phyloP scores from a whole-genome alignment of 2,329 filamentous ascomycete genomes.

The Parasarocladium wereldwijsianum region DNA sequence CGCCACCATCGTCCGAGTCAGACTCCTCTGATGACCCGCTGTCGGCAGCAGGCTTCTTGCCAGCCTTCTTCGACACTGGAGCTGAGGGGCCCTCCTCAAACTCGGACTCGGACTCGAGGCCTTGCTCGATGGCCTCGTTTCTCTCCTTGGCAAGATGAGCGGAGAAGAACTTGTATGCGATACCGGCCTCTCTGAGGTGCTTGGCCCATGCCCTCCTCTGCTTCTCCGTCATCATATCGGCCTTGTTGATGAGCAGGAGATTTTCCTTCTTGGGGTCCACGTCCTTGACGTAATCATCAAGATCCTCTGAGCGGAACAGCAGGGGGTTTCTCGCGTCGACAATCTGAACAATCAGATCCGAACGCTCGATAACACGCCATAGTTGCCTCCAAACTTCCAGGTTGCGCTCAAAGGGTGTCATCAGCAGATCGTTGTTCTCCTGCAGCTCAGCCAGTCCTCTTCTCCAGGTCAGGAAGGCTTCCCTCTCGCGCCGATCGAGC shows the following conservation, averaged over 20 bases:
- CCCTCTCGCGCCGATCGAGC: slow-evolving; percentile 64
- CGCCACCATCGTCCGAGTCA: slow-evolving; percentile 18
- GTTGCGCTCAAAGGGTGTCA: slow-evolving; percentile 97
- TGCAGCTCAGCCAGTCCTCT: slow-evolving; percentile 83
- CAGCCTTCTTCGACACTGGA: slow-evolving; percentile 11
- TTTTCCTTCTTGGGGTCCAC: slow-evolving; percentile 82
- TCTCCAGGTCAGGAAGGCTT: slow-evolving; percentile 75
- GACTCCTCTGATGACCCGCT: slow-evolving; percentile 23
- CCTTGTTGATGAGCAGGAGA: slow-evolving; percentile 89
- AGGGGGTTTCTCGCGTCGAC: slow-evolving; percentile 93
- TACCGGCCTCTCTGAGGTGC: slow-evolving; percentile 66
- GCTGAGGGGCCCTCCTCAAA: slow-evolving; percentile 4
- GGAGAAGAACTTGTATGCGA: slow-evolving; percentile 94
- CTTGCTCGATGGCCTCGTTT: slow-evolving; percentile 56
- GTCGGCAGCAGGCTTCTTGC: slow-evolving; percentile 14
- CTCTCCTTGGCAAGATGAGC: slow-evolving; percentile 80
- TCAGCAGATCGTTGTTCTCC: slow-evolving; percentile 83
- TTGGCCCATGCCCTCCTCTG: slow-evolving; percentile 77
- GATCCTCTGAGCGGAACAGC: slow-evolving; percentile 83
- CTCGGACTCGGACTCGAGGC: slow-evolving; percentile 28
- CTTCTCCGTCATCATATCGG: slow-evolving; percentile 89
- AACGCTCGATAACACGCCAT: slow-evolving; percentile 95
- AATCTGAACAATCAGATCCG: slow-evolving; percentile 92
- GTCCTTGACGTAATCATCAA: slow-evolving; percentile 89
- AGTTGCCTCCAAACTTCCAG: slow-evolving; percentile 95